Percentiles rank a stretch among this genome's conserved stretches.
Conservation (phyloP, 306 rosid species). For the Sicyos edulis region DNA sequence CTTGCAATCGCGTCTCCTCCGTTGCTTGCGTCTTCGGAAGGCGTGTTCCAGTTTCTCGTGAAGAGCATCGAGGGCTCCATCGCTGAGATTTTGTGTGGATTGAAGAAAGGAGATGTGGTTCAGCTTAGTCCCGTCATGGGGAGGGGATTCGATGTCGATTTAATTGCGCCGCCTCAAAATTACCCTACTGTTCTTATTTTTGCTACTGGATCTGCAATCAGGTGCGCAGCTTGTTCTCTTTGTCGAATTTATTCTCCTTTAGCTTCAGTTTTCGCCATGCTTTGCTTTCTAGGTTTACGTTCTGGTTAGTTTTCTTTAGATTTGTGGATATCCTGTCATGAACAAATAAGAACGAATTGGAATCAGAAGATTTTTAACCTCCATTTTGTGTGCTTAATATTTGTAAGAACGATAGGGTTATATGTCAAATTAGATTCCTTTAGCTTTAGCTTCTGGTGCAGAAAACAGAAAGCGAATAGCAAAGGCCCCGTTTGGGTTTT, state of each 20-base stretch:
- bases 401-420: neutral
- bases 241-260: neutral
- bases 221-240: constrained; percentile 35
- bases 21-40: constrained; percentile 36
- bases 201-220: constrained; percentile 91
- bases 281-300: neutral
- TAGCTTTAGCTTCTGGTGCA: neutral
- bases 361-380: neutral
- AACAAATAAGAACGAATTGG: neutral
- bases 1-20: constrained; percentile 95
- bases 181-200: constrained; percentile 58
- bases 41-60: constrained; percentile 76
- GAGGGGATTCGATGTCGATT: constrained; percentile 58
- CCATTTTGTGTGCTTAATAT: neutral
- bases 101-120: constrained; percentile 83
- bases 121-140: constrained; percentile 78
- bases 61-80: constrained; percentile 77
- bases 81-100: constrained; percentile 70
- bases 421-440: neutral
- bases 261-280: neutral
- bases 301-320: neutral
- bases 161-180: constrained; percentile 64
- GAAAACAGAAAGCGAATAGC: neutral
- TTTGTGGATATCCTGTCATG: neutral
- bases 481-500: no score